Base-by-base conservation (phyloP, 129 eudicot species). In the Artemisia tridentata region DNA sequence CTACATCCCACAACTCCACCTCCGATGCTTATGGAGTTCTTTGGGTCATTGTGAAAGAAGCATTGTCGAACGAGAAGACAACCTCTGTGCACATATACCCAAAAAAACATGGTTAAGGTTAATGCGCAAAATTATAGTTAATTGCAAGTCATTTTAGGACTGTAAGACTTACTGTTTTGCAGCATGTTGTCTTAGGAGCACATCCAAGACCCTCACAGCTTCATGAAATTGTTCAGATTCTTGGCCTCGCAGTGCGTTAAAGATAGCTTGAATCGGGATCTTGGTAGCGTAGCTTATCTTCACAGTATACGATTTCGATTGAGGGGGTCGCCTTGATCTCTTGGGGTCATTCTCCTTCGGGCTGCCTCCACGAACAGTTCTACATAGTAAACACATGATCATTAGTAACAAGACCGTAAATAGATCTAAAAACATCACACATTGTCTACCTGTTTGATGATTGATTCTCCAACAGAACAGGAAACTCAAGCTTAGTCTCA, bases 51-150 rank as follows among this genome's bases (percentile, higher is more conserved):
- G 38, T 87, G 95, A 38, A 89, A 93, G 65, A 85, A 89, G 2
- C 95, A 89, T 16, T 93, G 98, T 0, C 96, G 75, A 46, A 89
- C 98, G 3, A 93, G 86, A 13, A 93, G 82, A 74, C 98, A 92
- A 10, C 95, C 98, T 71, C 95, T 92, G 45, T 38, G 90, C 77
- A 75, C 20, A 45, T 2, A 56, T 18, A 64, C 19, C 18, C 7
- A 71, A 20, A 14, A 53, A 43, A 74, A 23, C 52, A 64, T 19
- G 29, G 47, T 13, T 29, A 18, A 46, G 25, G 52, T 54, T 59
- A 52, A 8, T 55, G 15, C 56, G 11, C 8, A 46, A 1, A 64
- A 54, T 12, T 1, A 27, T 9, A 13, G 14, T 5, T 69, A 29
- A 19, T 5, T 17, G 20, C 45, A 78, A 21, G 7, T 20, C 27